These are phyloP conservation scores for Passiflora organensis DNA, from an alignment of 345 rosid species.

Conservation along the genomic window DNA sequence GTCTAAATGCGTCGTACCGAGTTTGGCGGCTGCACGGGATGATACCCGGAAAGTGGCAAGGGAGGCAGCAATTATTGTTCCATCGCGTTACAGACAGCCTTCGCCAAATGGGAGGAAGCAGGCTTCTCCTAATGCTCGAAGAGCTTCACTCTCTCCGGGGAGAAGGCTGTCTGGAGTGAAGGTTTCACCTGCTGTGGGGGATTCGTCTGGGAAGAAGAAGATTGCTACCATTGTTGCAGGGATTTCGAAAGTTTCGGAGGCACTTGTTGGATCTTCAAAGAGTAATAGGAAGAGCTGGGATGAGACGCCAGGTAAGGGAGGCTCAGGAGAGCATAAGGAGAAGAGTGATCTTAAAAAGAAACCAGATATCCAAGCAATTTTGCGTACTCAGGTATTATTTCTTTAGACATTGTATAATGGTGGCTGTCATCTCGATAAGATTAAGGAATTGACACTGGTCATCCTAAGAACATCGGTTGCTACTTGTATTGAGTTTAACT, in stretches of 20 bases:
- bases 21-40: slow-evolving; percentile 66
- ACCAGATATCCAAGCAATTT: slow-evolving; percentile 56
- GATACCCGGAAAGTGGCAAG: slow-evolving; percentile 61
- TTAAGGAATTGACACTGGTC: too few species aligned
- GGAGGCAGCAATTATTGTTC: slow-evolving; percentile 85
- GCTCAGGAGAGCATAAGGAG: slow-evolving; percentile 42
- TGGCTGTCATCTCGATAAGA: too few species aligned
- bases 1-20: slow-evolving; percentile 87
- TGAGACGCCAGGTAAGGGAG: slow-evolving; percentile 31
- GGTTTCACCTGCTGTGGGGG: slow-evolving; percentile 59
- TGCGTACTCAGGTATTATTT: slow-evolving; percentile 73
- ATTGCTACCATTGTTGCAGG: slow-evolving; percentile 57
- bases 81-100: slow-evolving; percentile 87
- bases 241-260: slow-evolving; percentile 65
- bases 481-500: too few species aligned
- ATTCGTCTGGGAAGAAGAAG: slow-evolving; percentile 78
- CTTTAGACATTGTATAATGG: neutral
- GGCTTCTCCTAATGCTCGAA: slow-evolving; percentile 62
- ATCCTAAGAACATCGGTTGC: neutral
- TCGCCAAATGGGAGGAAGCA: slow-evolving; percentile 77
- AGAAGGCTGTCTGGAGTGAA: slow-evolving; percentile 70
- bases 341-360: slow-evolving; percentile 43
- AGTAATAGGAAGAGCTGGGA: slow-evolving; percentile 65
- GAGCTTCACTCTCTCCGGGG: slow-evolving; percentile 76
- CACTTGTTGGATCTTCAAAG: slow-evolving; percentile 48